These are phyloP conservation scores for Batkoa obscura DNA, from an alignment of 371 early-diverging fungal genomes.

Conservation along the genomic window DNA sequence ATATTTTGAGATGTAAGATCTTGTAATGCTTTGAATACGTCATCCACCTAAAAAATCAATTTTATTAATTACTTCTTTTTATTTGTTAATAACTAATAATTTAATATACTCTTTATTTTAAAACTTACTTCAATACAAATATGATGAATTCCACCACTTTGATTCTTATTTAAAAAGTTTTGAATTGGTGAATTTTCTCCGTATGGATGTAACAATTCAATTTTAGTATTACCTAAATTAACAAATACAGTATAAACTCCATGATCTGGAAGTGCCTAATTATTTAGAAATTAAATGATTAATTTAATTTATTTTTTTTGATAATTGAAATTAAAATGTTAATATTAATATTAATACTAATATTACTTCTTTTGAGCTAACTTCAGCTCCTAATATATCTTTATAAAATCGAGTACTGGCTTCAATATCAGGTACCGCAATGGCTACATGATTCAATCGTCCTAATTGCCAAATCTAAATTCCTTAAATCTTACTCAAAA, in stretches of 20 bases:
- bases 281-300: neutral
- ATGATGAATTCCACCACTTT: constrained; percentile 59
- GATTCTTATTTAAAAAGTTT: constrained; percentile 53
- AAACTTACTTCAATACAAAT: constrained; percentile 39
- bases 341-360: constrained; percentile 14
- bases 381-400: constrained; percentile 39
- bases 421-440: constrained; percentile 50
- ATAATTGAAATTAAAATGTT: no score
- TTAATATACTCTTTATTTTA: neutral
- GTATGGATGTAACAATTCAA: constrained; percentile 50
- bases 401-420: constrained; percentile 41
- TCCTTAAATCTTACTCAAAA: neutral
- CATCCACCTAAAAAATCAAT: constrained; percentile 48
- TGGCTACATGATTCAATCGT: constrained; percentile 58
- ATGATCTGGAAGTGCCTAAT: constrained; percentile 47
- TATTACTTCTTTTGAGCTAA: constrained; percentile 32
- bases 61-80: constrained; percentile 26
- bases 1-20: constrained; percentile 33
- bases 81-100: neutral
- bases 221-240: constrained; percentile 58
- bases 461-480: constrained; percentile 32
- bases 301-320: neutral
- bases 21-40: constrained; percentile 32
- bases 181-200: constrained; percentile 53
- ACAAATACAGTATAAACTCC: constrained; percentile 70